Evolutionary conservation across 78 protist species (phyloP), one percentile per base, ranked within the genome.

Genomic region (Tieghemostelium lacteum): DNA sequence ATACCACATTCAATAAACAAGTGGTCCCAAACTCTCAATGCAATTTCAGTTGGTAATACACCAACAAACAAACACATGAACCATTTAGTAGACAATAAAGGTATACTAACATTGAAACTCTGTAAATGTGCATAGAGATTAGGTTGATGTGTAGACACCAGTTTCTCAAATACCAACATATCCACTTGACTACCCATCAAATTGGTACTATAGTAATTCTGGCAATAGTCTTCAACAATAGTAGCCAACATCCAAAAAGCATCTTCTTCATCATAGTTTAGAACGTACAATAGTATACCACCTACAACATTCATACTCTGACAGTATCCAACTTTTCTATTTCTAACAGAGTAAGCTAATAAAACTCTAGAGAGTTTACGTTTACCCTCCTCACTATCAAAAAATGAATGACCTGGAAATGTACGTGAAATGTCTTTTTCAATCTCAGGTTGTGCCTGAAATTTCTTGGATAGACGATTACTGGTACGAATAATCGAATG

Each of bases 291-390:
- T 2, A 96, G 69, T 20, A 89, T 31, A 2, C 94, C 98, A 5
- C 75, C 97, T 0, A 96, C 58, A 28, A 94, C 78, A 61, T 96
- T 96, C 96, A 96, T 93, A 54, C 89, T 54, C 73, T 96, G 98
- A 57, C 98, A 96, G 66, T 96, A 96, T 22, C 97, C 96, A 37
- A 96, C 96, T 10, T 60, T 75, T 33, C 88, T 26, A 39, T 95
- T 95, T 52, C 96, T 54, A 58, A 77, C 28, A 0, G 95, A 83
- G 31, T 92, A 94, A 0, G 96, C 96, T 19, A 49, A 36, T 33
- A 95, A 24, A 0, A 95, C 96, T 33, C 87, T 60, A 19, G 61
- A 69, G 12, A 91, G 6, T 36, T 75, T 88, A 17, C 52, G 26
- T 42, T 73, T 67, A 57, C 87, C 88, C n/a, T 75, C 88, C 24